Percentiles rank a stretch among this genome's conserved stretches.
Conservation (phyloP, 805 yeast genomes). For the Wickerhamomyces queroliae region DNA sequence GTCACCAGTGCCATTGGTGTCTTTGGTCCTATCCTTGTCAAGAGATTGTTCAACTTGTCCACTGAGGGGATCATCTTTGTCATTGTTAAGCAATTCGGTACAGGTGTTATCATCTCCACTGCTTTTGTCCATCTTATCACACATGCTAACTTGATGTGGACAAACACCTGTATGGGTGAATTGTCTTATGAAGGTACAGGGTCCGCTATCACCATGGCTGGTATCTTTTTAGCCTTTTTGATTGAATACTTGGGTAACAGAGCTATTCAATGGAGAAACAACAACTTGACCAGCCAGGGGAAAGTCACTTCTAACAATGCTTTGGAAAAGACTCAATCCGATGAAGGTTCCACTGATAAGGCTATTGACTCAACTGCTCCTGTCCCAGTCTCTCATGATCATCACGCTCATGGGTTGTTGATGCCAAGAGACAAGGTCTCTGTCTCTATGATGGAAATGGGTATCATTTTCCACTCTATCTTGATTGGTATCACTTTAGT, state of each 20-base stretch:
- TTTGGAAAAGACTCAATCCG: not conserved
- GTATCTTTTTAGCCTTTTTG: slow-evolving; percentile 1
- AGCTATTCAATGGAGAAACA: not conserved
- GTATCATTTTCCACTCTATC: slow-evolving; percentile 74
- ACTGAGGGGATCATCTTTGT: not conserved
- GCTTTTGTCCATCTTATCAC: slow-evolving; percentile 1
- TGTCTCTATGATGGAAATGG: slow-evolving; percentile 60
- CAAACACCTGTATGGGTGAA: not conserved
- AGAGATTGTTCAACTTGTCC: not conserved
- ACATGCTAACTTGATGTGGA: not conserved
- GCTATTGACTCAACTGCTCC: not conserved
- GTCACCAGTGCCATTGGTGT: not conserved
- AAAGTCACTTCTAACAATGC: not conserved
- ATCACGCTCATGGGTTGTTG: slow-evolving; percentile 1
- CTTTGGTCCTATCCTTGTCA: not conserved
- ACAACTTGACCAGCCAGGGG: not conserved
- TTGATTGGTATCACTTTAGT: slow-evolving; percentile 74
- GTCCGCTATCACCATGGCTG: slow-evolving; percentile 1
- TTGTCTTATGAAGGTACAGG: not conserved
- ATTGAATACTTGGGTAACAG: slow-evolving; percentile 1
- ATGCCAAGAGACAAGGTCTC: slow-evolving; percentile 12
- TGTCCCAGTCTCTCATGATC: not conserved
- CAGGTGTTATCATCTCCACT: slow-evolving; percentile 1
- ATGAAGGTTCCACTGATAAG: not conserved
- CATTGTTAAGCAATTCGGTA: not conserved